Evolutionary conservation across 192 early-diverging fungal species (phyloP).

Genomic region (Paraglomus brasilianum): DNA sequence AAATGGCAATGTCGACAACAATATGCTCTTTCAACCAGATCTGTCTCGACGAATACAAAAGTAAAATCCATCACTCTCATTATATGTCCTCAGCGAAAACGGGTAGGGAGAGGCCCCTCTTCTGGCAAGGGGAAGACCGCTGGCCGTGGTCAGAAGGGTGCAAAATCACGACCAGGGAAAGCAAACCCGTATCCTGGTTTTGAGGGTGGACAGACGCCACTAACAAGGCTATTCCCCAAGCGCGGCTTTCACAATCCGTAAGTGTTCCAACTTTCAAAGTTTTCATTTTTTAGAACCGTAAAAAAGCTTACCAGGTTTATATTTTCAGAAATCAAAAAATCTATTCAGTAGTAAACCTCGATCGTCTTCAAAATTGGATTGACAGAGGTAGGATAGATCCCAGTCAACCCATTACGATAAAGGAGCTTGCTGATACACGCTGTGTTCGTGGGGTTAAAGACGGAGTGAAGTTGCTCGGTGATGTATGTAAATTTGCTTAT

Average conservation of each 20-base stretch:
- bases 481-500: constrained; percentile 41
- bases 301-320: background rate
- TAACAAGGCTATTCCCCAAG: constrained; percentile 81
- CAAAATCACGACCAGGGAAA: constrained; percentile 75
- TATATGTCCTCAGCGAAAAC: constrained; percentile 21
- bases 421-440: constrained; percentile 64
- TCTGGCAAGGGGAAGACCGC: constrained; percentile 89
- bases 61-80: too few species aligned
- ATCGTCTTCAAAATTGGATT: constrained; percentile 91
- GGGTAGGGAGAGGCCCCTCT: constrained; percentile 80
- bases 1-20: too few species aligned
- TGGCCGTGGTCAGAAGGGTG: constrained; percentile 91
- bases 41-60: too few species aligned
- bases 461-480: constrained; percentile 79
- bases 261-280: background rate
- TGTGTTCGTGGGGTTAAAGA: constrained; percentile 77
- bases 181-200: constrained; percentile 78
- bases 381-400: constrained; percentile 80
- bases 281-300: constrained; percentile 5
- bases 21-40: too few species aligned
- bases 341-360: constrained; percentile 76
- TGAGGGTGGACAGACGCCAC: constrained; percentile 91
- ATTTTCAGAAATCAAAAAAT: constrained; percentile 55
- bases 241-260: constrained; percentile 77
- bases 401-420: constrained; percentile 77